Percentiles rank a stretch among this genome's conserved stretches.
phyloP scores from a whole-genome alignment of 169 alveolate species.

The Babesia caballi region DNA sequence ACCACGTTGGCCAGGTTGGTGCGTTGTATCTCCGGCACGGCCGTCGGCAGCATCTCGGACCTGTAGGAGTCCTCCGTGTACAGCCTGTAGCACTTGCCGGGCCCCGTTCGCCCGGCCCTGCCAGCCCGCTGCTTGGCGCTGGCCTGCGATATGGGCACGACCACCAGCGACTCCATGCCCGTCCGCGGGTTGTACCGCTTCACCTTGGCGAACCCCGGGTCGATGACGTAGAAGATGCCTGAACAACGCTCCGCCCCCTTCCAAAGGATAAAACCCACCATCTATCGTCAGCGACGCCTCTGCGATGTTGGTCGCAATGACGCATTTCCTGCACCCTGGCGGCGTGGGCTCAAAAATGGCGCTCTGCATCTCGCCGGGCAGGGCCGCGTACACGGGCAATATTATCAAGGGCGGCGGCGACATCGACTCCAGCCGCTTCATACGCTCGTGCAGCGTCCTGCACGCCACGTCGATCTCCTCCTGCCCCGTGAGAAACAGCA shows the following conservation, averaged over 20 bases:
- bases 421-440: conserved; percentile 90
- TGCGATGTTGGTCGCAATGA: conserved; percentile 99
- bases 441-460: conserved; percentile 92
- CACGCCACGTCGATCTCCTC: conserved; percentile 99
- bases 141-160: conserved; percentile 97
- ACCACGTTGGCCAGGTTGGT: conserved; percentile 98
- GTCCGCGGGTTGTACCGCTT: conserved; percentile 95
- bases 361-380: conserved; percentile 95
- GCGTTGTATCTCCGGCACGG: conserved; percentile 99
- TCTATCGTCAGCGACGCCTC: conserved; percentile 99
- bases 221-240: conserved; percentile 97
- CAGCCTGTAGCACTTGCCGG: conserved; percentile 99
- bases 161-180: conserved; percentile 97
- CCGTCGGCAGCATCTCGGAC: conserved; percentile 98
- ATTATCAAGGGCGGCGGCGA: conserved; percentile 95
- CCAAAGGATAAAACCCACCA: conserved; percentile 74
- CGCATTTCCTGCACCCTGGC: conserved; percentile 96
- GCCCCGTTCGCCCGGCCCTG: conserved; percentile 99
- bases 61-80: conserved; percentile 97
- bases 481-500: conserved; percentile 98
- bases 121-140: conserved; percentile 99
- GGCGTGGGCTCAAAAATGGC: conserved; percentile 99
- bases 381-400: conserved; percentile 96
- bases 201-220: conserved; percentile 98
- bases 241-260: neutral